phyloP scores from a whole-genome alignment of 805 yeast species.

The Myxozyma neotropica region DNA sequence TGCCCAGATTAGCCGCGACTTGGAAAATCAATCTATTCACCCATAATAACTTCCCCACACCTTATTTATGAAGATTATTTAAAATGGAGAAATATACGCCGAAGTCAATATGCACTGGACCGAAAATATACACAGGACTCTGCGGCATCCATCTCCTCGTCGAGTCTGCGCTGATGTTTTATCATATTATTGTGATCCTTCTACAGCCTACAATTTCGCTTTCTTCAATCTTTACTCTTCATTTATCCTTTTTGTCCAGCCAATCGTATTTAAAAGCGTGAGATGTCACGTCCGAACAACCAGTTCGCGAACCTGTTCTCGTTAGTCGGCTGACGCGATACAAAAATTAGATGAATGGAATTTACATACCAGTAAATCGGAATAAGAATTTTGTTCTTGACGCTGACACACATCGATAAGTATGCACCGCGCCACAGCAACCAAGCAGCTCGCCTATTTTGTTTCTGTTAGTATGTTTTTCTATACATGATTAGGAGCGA shows the following conservation, averaged over 20 bases:
- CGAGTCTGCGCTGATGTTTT: no score
- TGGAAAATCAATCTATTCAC: background rate
- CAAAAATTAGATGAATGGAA: background rate
- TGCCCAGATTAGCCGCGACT: background rate
- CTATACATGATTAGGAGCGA: background rate
- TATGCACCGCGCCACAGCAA: constrained; percentile 71
- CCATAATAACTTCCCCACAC: background rate
- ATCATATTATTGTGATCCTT: no score
- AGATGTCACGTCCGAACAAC: constrained; percentile 33
- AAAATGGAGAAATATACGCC: no score
- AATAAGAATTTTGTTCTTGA: constrained; percentile 30
- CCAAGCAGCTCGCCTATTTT: constrained; percentile 56
- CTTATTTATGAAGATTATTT: no score
- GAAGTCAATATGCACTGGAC: no score
- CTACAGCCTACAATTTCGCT: no score
- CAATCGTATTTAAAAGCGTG: constrained; percentile 17
- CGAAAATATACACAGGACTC: no score
- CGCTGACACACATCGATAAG: constrained; percentile 43
- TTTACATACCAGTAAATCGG: constrained; percentile 27
- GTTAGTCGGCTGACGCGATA: background rate
- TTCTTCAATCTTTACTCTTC: background rate
- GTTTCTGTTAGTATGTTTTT: background rate
- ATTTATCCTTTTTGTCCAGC: background rate
- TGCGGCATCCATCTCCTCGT: no score
- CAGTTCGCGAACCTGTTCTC: constrained; percentile 22